A percentile compares a stretch with the other conserved stretches of the same genome.
phyloP scores from a whole-genome alignment of 805 yeast species.

The Pichia scutulata region DNA sequence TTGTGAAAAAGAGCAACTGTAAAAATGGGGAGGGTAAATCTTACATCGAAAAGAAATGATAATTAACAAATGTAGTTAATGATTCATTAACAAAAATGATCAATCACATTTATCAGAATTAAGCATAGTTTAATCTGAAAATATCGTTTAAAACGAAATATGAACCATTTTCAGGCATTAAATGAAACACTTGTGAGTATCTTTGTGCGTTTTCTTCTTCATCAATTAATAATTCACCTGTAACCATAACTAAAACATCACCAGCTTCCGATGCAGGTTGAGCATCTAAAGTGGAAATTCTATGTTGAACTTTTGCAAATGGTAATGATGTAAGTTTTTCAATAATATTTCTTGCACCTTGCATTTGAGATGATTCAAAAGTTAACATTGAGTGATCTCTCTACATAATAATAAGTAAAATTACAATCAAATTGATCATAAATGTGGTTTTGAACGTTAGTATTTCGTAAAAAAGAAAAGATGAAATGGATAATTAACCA shows the following conservation, averaged over 20 bases:
- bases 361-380: slow-evolving; percentile 88
- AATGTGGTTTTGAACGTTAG: background rate
- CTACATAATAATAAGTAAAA: slow-evolving; percentile 19
- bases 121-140: slow-evolving; percentile 87
- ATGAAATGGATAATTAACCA: background rate
- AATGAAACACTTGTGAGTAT: slow-evolving; percentile 95
- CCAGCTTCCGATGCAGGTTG: slow-evolving; percentile 93
- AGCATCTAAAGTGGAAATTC: slow-evolving; percentile 92
- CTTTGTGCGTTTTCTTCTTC: slow-evolving; percentile 94
- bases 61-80: background rate
- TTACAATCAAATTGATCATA: background rate
- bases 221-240: slow-evolving; percentile 88
- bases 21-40: background rate
- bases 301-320: slow-evolving; percentile 86
- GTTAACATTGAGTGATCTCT: slow-evolving; percentile 97
- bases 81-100: background rate
- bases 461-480: background rate
- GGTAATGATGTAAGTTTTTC: slow-evolving; percentile 88
- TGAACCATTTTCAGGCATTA: slow-evolving; percentile 85
- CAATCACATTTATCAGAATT: slow-evolving; percentile 7
- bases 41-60: background rate
- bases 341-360: slow-evolving; percentile 88
- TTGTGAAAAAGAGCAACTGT: background rate
- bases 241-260: slow-evolving; percentile 94
- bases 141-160: slow-evolving; percentile 95